Evolutionary conservation across 2,329 filamentous ascomycete species (phyloP).

Genomic region (Fusarium duplospermum): DNA sequence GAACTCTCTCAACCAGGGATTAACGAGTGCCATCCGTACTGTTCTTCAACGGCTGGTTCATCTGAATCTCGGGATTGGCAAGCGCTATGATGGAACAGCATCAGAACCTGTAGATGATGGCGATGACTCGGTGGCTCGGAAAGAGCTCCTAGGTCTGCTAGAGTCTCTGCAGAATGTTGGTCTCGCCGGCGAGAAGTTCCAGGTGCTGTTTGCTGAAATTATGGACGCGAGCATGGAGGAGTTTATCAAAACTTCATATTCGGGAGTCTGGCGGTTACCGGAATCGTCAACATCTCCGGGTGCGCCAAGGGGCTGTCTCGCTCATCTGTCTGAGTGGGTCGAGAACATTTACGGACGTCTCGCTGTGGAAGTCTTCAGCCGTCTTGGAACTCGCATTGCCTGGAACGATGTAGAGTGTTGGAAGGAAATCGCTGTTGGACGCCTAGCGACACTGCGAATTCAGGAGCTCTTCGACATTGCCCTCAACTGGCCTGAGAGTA

Average conservation of each 20-base stretch:
- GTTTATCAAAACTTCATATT: conserved; percentile 71
- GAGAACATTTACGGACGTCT: conserved; percentile 74
- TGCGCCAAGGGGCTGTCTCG: conserved; percentile 65
- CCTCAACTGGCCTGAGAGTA: conserved; percentile 77
- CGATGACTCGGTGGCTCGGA: conserved; percentile 54
- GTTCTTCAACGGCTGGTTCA: conserved; percentile 67
- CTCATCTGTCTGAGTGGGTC: conserved; percentile 74
- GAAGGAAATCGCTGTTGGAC: conserved; percentile 76
- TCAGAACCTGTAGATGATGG: conserved; percentile 39
- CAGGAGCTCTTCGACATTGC: conserved; percentile 84
- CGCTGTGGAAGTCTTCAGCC: conserved; percentile 69
- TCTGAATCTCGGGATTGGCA: conserved; percentile 56
- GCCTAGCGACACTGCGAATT: conserved; percentile 76
- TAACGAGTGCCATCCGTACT: conserved; percentile 65
- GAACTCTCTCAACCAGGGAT: conserved; percentile 67
- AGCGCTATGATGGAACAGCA: conserved; percentile 21
- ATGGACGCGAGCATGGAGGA: conserved; percentile 74
- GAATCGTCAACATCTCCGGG: conserved; percentile 32
- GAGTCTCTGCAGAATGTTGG: conserved; percentile 73
- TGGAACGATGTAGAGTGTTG: conserved; percentile 73
- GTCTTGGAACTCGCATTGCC: conserved; percentile 58
- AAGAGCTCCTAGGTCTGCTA: conserved; percentile 67
- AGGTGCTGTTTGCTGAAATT: conserved; percentile 77
- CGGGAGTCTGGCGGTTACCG: conserved; percentile 67
- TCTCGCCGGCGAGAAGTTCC: conserved; percentile 75